These are phyloP conservation scores for Glutinoglossum americanum DNA, from an alignment of 495 filamentous ascomycete genomes.

Conservation along the genomic window DNA sequence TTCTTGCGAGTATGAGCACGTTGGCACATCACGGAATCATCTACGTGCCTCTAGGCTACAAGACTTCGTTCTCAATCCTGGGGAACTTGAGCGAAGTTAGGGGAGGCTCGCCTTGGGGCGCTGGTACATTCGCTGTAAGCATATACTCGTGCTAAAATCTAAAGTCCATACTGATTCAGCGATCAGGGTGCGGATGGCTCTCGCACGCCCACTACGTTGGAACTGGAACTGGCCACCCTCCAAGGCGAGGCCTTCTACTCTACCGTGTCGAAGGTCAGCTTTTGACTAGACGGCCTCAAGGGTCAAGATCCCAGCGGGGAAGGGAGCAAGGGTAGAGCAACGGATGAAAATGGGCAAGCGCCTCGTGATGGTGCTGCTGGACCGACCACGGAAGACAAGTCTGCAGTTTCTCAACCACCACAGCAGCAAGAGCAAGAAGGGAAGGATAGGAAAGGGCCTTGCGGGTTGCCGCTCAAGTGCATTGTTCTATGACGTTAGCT, in stretches of 20 bases:
- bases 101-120: conserved; percentile 83
- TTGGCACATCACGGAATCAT: conserved; percentile 85
- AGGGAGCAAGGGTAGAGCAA: background rate
- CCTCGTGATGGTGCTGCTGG: background rate
- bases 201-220: conserved; percentile 50
- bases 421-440: conserved; percentile 11
- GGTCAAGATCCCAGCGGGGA: conserved; percentile 2
- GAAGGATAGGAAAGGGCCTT: conserved; percentile 2
- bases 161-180: background rate
- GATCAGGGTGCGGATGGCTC: conserved; percentile 42
- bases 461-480: conserved; percentile 6
- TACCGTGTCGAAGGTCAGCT: conserved; percentile 47
- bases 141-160: background rate
- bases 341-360: background rate
- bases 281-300: conserved; percentile 60
- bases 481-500: background rate
- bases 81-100: conserved; percentile 52
- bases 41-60: conserved; percentile 88
- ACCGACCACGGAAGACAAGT: background rate
- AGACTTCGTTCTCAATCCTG: conserved; percentile 47
- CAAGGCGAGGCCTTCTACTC: conserved; percentile 83
- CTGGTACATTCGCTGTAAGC: conserved; percentile 71
- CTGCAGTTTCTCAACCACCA: background rate
- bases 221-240: conserved; percentile 53
- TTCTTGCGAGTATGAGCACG: conserved; percentile 63